phyloP scores from a whole-genome alignment of 768 basidiomycete genomes.

The Exidia glandulosa region DNA sequence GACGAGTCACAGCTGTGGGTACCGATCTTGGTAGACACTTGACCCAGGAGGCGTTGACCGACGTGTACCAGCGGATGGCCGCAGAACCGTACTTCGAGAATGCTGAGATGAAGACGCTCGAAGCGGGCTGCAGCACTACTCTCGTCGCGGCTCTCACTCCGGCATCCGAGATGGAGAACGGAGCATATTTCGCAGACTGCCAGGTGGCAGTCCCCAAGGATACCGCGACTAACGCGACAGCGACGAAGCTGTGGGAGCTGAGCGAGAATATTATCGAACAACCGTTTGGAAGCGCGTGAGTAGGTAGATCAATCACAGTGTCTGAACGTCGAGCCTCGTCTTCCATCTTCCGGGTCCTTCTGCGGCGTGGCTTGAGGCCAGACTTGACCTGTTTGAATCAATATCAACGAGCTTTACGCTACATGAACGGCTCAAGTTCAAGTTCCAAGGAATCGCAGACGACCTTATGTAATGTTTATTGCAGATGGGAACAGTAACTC shows the following conservation, averaged over 20 bases:
- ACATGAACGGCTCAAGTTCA: too few species aligned
- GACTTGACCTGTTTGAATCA: too few species aligned
- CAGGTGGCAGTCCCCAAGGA: constrained; percentile 13
- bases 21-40: neutral
- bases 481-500: too few species aligned
- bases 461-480: too few species aligned
- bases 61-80: too few species aligned
- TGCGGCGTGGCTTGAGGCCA: too few species aligned
- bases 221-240: constrained; percentile 15
- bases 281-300: too few species aligned
- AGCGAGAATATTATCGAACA: constrained; percentile 17
- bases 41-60: neutral
- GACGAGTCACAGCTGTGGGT: neutral
- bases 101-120: neutral
- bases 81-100: neutral
- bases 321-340: too few species aligned
- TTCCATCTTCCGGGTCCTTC: too few species aligned
- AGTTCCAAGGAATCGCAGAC: too few species aligned
- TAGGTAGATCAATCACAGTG: too few species aligned
- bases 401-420: too few species aligned
- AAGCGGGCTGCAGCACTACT: constrained; percentile 8
- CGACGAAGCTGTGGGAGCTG: constrained; percentile 20
- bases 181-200: constrained; percentile 18
- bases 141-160: constrained; percentile 22
- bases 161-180: constrained; percentile 10